phyloP scores from a whole-genome alignment of 495 filamentous ascomycete species.

The Aspergillus asperescens region DNA sequence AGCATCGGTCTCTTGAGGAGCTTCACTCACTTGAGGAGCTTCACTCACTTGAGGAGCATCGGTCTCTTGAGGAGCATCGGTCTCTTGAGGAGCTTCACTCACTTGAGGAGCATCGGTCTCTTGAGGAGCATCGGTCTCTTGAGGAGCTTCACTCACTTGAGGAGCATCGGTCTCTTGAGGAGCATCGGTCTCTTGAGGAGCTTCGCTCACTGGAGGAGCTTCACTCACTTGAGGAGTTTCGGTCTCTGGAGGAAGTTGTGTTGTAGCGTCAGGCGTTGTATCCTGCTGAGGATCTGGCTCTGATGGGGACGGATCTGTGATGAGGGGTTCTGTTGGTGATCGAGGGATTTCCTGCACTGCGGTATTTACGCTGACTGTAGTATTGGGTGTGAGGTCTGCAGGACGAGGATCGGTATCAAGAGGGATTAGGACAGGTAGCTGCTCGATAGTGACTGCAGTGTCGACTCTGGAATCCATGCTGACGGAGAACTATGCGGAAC shows the following conservation, averaged over 20 bases:
- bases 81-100: too few relatives aligned
- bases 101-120: not conserved
- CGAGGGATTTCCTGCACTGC: constrained; percentile 4
- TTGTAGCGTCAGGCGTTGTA: not conserved
- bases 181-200: too few relatives aligned
- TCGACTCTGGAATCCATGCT: constrained; percentile 27
- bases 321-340: not conserved
- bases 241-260: too few relatives aligned
- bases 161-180: not conserved
- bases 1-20: not conserved
- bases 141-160: too few relatives aligned
- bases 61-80: not conserved
- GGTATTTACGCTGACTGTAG: constrained; percentile 5
- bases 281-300: constrained; percentile 1
- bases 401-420: constrained; percentile 10
- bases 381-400: constrained; percentile 2
- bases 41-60: not conserved
- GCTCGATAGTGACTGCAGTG: constrained; percentile 13
- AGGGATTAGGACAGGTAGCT: constrained; percentile 13
- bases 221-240: not conserved
- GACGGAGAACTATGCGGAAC: constrained; percentile 7
- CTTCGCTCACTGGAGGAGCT: too few relatives aligned
- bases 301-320: not conserved
- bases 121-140: too few relatives aligned
- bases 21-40: not conserved